Evolutionary conservation across 2,329 filamentous ascomycete genomes (phyloP), one percentile per base, ranked within the genome.

Genomic region (Aureobasidium mangrovei): DNA sequence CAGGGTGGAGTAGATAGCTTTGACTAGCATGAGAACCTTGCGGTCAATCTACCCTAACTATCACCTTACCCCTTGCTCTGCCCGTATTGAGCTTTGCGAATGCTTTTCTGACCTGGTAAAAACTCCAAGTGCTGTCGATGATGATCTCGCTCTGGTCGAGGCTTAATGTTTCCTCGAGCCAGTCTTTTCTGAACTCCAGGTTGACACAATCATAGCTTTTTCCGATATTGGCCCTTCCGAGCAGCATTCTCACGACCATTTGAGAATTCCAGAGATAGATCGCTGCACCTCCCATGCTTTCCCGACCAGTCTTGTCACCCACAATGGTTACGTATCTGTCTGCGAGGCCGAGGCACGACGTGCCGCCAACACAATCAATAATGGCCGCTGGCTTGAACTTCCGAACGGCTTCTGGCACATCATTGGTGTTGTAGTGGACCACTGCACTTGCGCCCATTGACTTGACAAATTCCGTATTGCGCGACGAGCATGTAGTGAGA

Each of bases 391-490:
- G 84, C 2, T 76, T 67, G 7, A 70, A 72, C 0, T 76, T 75
- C 54, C 72, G 70, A 2, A 85, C 66, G 1, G 64, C 68, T n/a
- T 71, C 67, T 7, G 74, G 62, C 1, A 85, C 69, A 62, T 81
- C 68, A 29, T 67, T 64, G 0, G 67, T 66, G 12, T 75, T 79
- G 63, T 86, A 85, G 61, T 85, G 80, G 44, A 85, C 72, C 44
- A 84, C 75, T 59, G 80, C 77, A 60, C 85, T 81, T 9, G 83
- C 83, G 2, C 82, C 82, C 3, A 86, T 66, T 3, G 69, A 68
- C 54, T 73, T 72, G 58, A 81, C 81, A 4, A 86, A 69, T 41
- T 79, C 76, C 0, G 74, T 69, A 63, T 86, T 87, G 18, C 65
- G 66, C 0, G 69, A 72, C 6, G 82, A 85, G 59, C 81, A 85